These are phyloP conservation scores for Fraxinus cuspidata DNA, from an alignment of 257 asterid genomes.

Conservation along the genomic window DNA sequence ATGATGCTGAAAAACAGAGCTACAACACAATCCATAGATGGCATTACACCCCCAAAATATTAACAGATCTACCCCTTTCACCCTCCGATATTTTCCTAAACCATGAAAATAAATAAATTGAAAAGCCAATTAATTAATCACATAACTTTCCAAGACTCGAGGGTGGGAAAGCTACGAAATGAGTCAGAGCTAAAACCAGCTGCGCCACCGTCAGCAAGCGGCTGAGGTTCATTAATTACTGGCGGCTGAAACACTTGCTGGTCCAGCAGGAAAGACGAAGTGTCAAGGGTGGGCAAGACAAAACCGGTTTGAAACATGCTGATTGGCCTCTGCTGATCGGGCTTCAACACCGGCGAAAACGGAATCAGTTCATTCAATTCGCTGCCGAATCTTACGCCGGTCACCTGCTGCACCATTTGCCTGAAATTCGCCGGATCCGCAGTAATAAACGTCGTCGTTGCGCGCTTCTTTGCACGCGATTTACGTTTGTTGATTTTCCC, in stretches of 20 bases:
- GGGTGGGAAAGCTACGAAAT: conserved; percentile 53
- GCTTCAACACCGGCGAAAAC: conserved; percentile 12
- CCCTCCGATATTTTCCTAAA: conserved; percentile 25
- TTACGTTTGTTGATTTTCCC: conserved; percentile 14
- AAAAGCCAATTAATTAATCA: not conserved
- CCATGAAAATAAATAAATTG: not conserved
- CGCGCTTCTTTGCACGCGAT: conserved; percentile 15
- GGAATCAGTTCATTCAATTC: not conserved
- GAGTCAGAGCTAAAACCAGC: conserved; percentile 36
- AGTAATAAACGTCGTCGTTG: conserved; percentile 44
- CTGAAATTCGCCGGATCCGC: conserved; percentile 56
- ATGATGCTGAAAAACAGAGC: not conserved
- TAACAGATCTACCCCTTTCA: conserved; percentile 19
- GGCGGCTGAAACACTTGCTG: conserved; percentile 12
- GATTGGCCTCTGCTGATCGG: conserved; percentile 21
- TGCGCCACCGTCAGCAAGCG: conserved; percentile 24
- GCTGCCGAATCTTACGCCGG: conserved; percentile 39
- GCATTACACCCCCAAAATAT: not conserved
- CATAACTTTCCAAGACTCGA: conserved; percentile 52
- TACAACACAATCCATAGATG: not conserved
- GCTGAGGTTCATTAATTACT: conserved; percentile 12
- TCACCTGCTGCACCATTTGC: conserved; percentile 61
- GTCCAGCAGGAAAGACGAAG: conserved; percentile 36
- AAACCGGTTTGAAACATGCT: conserved; percentile 8
- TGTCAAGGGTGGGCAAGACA: conserved; percentile 40